Evolutionary conservation across 768 basidiomycete genomes (phyloP).

Genomic region (Tubosaeta brunneosetosa): DNA sequence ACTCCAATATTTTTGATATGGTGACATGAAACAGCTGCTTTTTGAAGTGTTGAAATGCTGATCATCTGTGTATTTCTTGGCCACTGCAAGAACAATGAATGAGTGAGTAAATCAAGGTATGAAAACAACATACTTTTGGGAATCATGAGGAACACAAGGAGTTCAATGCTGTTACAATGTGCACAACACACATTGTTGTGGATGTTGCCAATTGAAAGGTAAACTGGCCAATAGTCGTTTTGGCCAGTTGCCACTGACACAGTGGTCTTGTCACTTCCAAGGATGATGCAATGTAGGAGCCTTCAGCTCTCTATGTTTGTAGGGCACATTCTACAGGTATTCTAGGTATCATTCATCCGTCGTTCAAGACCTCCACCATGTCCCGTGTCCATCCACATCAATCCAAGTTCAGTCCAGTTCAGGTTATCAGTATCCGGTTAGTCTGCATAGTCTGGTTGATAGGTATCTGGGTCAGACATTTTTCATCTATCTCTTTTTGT

Average conservation of each 20-base stretch:
- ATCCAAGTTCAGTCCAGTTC: too few species aligned
- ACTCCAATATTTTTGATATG: slow-evolving; percentile 7
- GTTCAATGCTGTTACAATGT: slow-evolving; percentile 9
- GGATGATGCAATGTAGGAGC: too few species aligned
- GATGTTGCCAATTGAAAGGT: slow-evolving; percentile 15
- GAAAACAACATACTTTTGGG: slow-evolving; percentile 16
- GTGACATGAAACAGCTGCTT: slow-evolving; percentile 32
- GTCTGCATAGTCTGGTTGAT: too few species aligned
- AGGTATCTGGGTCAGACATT: too few species aligned
- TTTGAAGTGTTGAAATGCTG: slow-evolving; percentile 26
- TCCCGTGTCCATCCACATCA: too few species aligned
- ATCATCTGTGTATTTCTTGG: slow-evolving; percentile 3
- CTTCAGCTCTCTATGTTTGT: too few species aligned
- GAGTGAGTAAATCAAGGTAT: too few species aligned
- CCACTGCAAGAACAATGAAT: neutral
- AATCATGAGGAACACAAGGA: slow-evolving; percentile 26
- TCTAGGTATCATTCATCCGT: too few species aligned
- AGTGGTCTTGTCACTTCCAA: slow-evolving; percentile 16
- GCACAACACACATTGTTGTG: slow-evolving; percentile 8
- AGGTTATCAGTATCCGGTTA: too few species aligned
- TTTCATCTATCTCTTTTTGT: too few species aligned
- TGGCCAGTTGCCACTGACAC: slow-evolving; percentile 14
- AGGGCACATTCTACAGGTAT: too few species aligned
- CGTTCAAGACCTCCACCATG: too few species aligned
- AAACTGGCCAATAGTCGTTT: slow-evolving; percentile 16